phyloP scores from a whole-genome alignment of 768 basidiomycete genomes.

The Lactarius sanguifluus region DNA sequence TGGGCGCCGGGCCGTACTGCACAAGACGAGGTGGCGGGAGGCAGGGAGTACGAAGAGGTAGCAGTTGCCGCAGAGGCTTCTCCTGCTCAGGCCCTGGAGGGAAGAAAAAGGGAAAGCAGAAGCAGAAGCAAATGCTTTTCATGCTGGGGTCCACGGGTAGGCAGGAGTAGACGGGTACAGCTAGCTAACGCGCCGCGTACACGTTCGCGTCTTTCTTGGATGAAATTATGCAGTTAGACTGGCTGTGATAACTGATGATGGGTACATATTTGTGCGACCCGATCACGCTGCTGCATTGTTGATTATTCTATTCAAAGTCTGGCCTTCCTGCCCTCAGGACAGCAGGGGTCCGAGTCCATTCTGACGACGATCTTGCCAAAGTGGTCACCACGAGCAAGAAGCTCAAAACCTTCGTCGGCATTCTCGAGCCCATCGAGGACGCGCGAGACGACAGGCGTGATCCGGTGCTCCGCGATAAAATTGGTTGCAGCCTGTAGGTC shows the following conservation, averaged over 20 bases:
- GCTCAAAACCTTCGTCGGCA: conserved; percentile 68
- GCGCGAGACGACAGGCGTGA: conserved; percentile 69
- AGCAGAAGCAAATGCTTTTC: conserved; percentile 84
- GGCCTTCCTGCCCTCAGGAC: background rate
- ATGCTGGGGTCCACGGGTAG: conserved; percentile 46
- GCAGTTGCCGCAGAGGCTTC: background rate
- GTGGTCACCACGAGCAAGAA: conserved; percentile 61
- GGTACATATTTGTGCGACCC: background rate
- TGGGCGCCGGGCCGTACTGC: conserved; percentile 33
- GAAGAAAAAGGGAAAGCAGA: conserved; percentile 77
- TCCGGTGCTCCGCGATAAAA: conserved; percentile 64
- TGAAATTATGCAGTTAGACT: background rate
- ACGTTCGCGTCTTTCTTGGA: background rate
- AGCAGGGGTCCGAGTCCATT: conserved; percentile 33
- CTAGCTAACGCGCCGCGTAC: background rate
- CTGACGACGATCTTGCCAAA: conserved; percentile 78
- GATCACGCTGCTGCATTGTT: background rate
- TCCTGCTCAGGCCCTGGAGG: conserved; percentile 39
- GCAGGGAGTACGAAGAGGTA: conserved; percentile 18
- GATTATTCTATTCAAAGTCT: conserved; percentile 10
- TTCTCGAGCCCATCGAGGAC: conserved; percentile 65
- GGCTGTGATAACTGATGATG: background rate
- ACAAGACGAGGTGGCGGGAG: conserved; percentile 23
- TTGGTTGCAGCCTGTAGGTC: conserved; percentile 71
- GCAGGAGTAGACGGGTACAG: background rate